These are phyloP conservation scores for Ceratobasidium sp. DNA, from an alignment of 1,284 basidiomycete genomes.

Conservation along the genomic window DNA sequence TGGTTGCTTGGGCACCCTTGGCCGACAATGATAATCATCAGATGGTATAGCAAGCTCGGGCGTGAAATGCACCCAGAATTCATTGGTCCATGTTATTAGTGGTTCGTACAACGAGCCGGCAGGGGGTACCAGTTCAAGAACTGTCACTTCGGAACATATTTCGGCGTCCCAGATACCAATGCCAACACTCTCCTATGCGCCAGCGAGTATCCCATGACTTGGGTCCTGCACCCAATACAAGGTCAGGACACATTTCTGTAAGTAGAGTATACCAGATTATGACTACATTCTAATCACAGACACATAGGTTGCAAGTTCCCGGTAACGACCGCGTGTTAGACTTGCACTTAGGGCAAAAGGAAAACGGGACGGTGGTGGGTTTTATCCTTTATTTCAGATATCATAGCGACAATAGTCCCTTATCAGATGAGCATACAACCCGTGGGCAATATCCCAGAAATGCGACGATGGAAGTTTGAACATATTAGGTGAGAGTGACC, in stretches of 20 bases:
- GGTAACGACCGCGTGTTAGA: conserved; percentile 5
- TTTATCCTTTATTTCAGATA: background rate
- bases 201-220: conserved; percentile 21
- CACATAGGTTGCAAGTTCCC: background rate
- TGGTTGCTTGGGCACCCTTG: background rate
- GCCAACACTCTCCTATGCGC: background rate
- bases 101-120: conserved; percentile 15
- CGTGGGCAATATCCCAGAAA: background rate
- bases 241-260: conserved; percentile 3
- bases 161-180: background rate
- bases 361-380: background rate
- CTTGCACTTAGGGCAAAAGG: background rate
- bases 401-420: background rate
- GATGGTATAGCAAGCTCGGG: background rate
- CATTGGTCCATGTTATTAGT: background rate
- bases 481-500: background rate
- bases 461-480: conserved; percentile 8
- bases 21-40: background rate
- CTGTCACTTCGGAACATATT: conserved; percentile 21
- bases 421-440: background rate
- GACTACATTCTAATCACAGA: too few relatives aligned
- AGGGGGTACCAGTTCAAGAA: conserved; percentile 19
- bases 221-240: conserved; percentile 3
- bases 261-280: too few relatives aligned
- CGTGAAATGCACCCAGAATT: background rate